These are phyloP conservation scores for Salmacisia buchloeana DNA, from an alignment of 1,284 basidiomycete species.

Conservation along the genomic window DNA sequence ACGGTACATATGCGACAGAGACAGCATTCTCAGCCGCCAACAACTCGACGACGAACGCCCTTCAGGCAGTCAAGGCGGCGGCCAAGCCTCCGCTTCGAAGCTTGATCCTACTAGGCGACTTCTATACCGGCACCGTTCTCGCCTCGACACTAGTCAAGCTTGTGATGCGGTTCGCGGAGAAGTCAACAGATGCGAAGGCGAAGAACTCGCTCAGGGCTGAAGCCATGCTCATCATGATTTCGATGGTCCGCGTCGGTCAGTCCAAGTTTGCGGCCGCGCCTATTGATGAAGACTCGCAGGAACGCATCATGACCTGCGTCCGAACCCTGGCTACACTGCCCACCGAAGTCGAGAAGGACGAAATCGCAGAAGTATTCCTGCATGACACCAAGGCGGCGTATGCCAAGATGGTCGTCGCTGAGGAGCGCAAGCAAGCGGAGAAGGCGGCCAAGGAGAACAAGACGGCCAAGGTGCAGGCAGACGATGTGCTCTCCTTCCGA, in stretches of 20 bases:
- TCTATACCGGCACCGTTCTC: conserved; percentile 89
- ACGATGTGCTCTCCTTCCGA: conserved; percentile 85
- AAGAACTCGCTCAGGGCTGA: conserved; percentile 67
- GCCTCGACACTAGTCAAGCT: conserved; percentile 86
- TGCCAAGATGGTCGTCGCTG: conserved; percentile 89
- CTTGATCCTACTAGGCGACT: conserved; percentile 88
- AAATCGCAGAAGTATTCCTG: conserved; percentile 75
- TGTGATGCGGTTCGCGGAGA: conserved; percentile 71
- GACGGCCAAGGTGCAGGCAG: conserved; percentile 73
- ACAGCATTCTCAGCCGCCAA: conserved; percentile 74
- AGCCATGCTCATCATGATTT: conserved; percentile 97
- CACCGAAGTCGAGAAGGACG: conserved; percentile 57
- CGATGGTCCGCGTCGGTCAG: conserved; percentile 91
- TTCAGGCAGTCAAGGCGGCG: conserved; percentile 77
- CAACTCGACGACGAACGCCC: conserved; percentile 57
- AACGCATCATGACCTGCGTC: conserved; percentile 94
- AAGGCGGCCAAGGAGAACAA: conserved; percentile 73
- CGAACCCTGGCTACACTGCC: conserved; percentile 66
- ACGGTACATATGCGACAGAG: conserved; percentile 97
- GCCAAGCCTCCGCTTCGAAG: conserved; percentile 88
- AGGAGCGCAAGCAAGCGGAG: conserved; percentile 62
- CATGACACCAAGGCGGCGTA: conserved; percentile 88
- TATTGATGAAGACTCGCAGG: conserved; percentile 96
- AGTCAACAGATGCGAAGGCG: conserved; percentile 61
- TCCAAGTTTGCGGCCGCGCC: conserved; percentile 86